A percentile compares a stretch with the other conserved stretches of the same genome.
Evolutionary conservation across 495 filamentous ascomycete genomes (phyloP).

Genomic region (Aspergillus olivimuriae): DNA sequence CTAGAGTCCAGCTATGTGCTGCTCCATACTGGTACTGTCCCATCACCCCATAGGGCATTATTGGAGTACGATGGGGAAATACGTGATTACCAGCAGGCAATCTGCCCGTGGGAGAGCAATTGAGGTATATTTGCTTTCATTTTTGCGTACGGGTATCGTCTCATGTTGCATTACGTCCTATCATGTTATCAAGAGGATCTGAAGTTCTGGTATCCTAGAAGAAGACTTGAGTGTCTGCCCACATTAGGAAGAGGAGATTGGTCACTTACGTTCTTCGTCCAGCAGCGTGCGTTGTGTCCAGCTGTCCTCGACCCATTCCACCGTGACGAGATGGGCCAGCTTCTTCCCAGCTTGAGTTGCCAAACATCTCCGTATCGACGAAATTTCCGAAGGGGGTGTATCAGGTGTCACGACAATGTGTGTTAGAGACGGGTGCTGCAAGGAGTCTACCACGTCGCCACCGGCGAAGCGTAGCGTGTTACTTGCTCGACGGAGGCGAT

Average conservation of each 20-base stretch:
- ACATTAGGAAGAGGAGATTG: not conserved
- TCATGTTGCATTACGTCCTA: too few relatives aligned
- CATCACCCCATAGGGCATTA: too few relatives aligned
- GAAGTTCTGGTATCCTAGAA: not conserved
- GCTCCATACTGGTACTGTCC: too few relatives aligned
- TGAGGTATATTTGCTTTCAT: too few relatives aligned
- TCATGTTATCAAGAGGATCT: too few relatives aligned
- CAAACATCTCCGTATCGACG: conserved; percentile 22
- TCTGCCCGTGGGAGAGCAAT: too few relatives aligned
- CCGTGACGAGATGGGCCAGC: conserved; percentile 64
- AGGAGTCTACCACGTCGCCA: conserved; percentile 31
- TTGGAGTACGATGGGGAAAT: too few relatives aligned
- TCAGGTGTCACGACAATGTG: conserved; percentile 30
- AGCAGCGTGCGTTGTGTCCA: conserved; percentile 73
- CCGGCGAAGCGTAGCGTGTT: conserved; percentile 60
- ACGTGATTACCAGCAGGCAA: too few relatives aligned
- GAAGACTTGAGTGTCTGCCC: not conserved
- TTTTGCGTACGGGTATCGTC: too few relatives aligned
- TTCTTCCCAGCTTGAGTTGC: conserved; percentile 26
- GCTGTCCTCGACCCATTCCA: conserved; percentile 70
- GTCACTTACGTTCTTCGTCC: conserved; percentile 61
- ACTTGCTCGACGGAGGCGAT: conserved; percentile 19
- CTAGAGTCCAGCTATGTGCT: too few relatives aligned
- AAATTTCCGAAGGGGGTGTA: conserved; percentile 13
- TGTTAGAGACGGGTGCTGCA: conserved; percentile 19